Conservation (phyloP, 2,329 filamentous ascomycete genomes). For the Penicillium sp. region DNA sequence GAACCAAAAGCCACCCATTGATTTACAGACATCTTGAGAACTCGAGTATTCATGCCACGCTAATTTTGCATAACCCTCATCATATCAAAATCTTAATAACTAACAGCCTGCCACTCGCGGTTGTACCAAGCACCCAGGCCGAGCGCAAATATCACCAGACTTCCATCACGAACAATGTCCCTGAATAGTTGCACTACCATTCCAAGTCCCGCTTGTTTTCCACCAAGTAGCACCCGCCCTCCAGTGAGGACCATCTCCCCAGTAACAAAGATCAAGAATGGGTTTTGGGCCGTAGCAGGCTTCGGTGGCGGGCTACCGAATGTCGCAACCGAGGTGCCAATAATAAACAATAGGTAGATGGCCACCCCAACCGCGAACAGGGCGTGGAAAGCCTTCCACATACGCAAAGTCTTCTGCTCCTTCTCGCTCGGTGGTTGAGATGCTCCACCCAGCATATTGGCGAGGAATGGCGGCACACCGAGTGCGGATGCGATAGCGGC, state of each 20-base stretch:
- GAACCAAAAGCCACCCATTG: background rate
- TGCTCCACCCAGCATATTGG: conserved; percentile 48
- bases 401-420: conserved; percentile 41
- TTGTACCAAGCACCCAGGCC: conserved; percentile 52
- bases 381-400: conserved; percentile 65
- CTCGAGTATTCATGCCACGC: conserved; percentile 14
- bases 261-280: conserved; percentile 54
- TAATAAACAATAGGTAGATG: conserved; percentile 55
- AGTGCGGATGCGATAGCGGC: conserved; percentile 51
- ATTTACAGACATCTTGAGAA: background rate
- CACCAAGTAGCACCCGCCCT: conserved; percentile 42
- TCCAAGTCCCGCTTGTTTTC: conserved; percentile 36
- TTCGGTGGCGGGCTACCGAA: conserved; percentile 51
- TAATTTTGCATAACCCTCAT: conserved; percentile 11
- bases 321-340: conserved; percentile 44
- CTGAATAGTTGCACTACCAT: conserved; percentile 47
- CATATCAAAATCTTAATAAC: background rate
- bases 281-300: conserved; percentile 53
- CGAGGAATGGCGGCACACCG: conserved; percentile 48
- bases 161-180: conserved; percentile 52
- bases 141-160: conserved; percentile 53
- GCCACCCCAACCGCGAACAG: conserved; percentile 64
- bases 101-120: conserved; percentile 37
- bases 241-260: conserved; percentile 52
- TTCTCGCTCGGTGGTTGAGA: conserved; percentile 46